A percentile compares a stretch with the other conserved stretches of the same genome.
These are phyloP conservation scores for Crassisporium funariophilum DNA, from an alignment of 768 basidiomycete genomes.

Conservation along the genomic window DNA sequence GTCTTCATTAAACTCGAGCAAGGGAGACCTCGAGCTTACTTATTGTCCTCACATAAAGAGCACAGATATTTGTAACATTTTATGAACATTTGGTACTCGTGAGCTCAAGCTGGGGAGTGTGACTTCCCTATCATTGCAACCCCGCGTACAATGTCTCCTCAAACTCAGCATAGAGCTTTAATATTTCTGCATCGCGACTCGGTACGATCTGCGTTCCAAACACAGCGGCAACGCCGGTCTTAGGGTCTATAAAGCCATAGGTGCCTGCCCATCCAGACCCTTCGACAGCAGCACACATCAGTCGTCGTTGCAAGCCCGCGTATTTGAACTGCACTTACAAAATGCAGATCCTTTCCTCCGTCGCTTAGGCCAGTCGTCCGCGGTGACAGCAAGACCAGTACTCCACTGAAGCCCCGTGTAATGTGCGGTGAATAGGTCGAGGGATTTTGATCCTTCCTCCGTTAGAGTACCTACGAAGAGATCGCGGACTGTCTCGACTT, in stretches of 20 bases:
- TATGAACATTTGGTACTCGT: too few species aligned
- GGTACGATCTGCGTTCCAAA: constrained; percentile 34
- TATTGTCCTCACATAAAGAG: too few species aligned
- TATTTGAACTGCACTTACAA: constrained; percentile 24
- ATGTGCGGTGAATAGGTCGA: constrained; percentile 4
- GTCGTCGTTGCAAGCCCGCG: background rate
- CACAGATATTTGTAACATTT: too few species aligned
- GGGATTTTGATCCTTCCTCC: background rate
- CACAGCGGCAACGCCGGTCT: constrained; percentile 34
- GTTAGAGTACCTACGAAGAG: constrained; percentile 23
- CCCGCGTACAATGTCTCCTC: constrained; percentile 32
- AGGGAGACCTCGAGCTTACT: too few species aligned
- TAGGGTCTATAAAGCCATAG: constrained; percentile 32
- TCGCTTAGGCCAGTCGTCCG: constrained; percentile 25
- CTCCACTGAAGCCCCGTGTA: constrained; percentile 24
- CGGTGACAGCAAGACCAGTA: constrained; percentile 27
- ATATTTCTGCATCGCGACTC: constrained; percentile 21
- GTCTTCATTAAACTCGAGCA: too few species aligned
- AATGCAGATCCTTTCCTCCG: constrained; percentile 33
- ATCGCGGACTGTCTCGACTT: constrained; percentile 9
- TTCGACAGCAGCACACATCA: constrained; percentile 6
- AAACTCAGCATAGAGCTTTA: constrained; percentile 20
- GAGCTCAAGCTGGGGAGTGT: too few species aligned
- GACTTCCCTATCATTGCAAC: constrained; percentile 9
- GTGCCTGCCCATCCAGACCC: constrained; percentile 39